Percentiles rank a stretch among this genome's conserved stretches.
phyloP scores from a whole-genome alignment of 352 stramenopile genomes.

The Pythium aphanidermatum region DNA sequence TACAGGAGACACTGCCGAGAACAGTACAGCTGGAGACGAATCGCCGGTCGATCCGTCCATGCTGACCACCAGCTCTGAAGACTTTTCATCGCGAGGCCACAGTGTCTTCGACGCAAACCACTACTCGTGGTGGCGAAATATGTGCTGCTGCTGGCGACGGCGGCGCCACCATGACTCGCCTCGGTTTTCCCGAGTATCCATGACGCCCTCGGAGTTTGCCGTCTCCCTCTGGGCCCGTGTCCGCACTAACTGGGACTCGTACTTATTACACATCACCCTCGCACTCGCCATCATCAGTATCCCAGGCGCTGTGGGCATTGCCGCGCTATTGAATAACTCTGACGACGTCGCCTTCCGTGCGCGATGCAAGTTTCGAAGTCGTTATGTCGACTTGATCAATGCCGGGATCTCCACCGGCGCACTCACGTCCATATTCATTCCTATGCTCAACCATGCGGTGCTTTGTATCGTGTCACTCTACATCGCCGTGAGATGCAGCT shows the following conservation, averaged over 20 bases:
- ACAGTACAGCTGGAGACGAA: not conserved
- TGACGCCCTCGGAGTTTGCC: conserved; percentile 18
- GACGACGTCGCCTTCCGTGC: conserved; percentile 29
- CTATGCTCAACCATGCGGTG: conserved; percentile 60
- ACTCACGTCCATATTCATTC: conserved; percentile 46
- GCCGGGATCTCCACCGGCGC: conserved; percentile 35
- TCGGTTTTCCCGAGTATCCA: not conserved
- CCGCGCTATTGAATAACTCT: conserved; percentile 25
- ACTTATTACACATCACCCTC: conserved; percentile 52
- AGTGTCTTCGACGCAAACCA: conserved; percentile 3
- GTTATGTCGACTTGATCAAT: conserved; percentile 11
- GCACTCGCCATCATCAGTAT: conserved; percentile 45
- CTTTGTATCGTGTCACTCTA: conserved; percentile 60
- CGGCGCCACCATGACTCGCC: not conserved
- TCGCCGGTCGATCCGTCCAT: conserved; percentile 2
- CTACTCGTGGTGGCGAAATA: conserved; percentile 1
- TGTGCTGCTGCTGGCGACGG: conserved; percentile 1
- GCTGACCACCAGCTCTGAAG: conserved; percentile 9
- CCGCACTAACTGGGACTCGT: conserved; percentile 70
- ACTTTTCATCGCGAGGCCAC: conserved; percentile 3
- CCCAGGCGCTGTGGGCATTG: conserved; percentile 29
- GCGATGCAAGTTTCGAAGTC: conserved; percentile 33
- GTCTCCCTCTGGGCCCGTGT: conserved; percentile 47
- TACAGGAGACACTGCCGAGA: conserved; percentile 8
- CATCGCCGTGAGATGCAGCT: conserved; percentile 72